Evolutionary conservation across 768 basidiomycete genomes (phyloP), one percentile per base, ranked within the genome.

Genomic region (Dacryopinax spathularia): DNA sequence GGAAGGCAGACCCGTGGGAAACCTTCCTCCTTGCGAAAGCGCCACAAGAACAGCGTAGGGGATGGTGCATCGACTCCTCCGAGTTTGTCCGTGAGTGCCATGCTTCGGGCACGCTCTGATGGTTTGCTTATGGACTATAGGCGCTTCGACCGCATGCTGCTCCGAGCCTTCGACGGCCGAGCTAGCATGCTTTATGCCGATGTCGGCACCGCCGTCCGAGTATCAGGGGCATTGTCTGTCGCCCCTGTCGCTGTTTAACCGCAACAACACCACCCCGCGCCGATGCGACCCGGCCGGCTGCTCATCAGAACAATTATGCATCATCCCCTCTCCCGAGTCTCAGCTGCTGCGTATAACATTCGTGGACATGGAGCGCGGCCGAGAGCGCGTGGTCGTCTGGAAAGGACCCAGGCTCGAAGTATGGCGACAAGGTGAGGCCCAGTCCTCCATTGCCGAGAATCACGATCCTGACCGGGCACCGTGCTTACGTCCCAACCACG

Each of bases 11-110:
- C 20, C 48, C 48, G 18, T 56, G 48, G 48, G 48, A 56, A 29
- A 13, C 25, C 9, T 56, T 56, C 18, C 48, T 56, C 6, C 29
- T 56, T 27, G 25, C 48, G 29, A 56, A 56, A 29, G 48, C 48
- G 25, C 48, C 48, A 31, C 48, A 56, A 56, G 48, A 56, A 29
- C 48, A 27, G 22, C 48, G 48, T 29, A 22, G 48, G 9, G 48
- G 48, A 25, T 56, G 48, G 48, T 56, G 48, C 48, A 25, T 56
- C 48, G 48, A 56, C 48, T 56, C 48, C 10, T 56, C 48, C 10
- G 48, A 56, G 48, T 56, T 56, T 31, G 48, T 56, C 48, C 15
- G 48, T 56, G 20, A 13, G 48, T 56, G 48, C 29, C 29, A 15
- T 13, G 4, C 12, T 7, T 27, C 31, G 3, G 9, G 3, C 48